phyloP scores from a whole-genome alignment of 768 basidiomycete species.

The Leccinum variicolor region DNA sequence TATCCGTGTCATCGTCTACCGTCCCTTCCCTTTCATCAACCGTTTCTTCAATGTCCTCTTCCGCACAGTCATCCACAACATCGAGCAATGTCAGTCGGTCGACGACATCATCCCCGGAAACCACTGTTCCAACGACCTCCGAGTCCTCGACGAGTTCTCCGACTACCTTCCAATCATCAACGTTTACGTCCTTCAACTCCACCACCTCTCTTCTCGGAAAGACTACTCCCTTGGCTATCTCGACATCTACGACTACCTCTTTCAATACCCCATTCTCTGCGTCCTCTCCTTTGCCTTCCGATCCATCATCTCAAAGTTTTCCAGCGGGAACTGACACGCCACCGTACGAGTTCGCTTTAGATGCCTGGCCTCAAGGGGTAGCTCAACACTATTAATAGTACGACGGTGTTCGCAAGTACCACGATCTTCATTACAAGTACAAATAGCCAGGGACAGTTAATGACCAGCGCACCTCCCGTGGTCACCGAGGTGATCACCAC shows the following conservation, averaged over 20 bases:
- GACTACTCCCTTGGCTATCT: conserved; percentile 13
- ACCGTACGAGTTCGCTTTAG: conserved; percentile 24
- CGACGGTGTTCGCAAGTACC: conserved; percentile 44
- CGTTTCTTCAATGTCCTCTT: conserved; percentile 6
- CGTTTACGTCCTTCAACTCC: conserved; percentile 7
- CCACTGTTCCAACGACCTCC: background rate
- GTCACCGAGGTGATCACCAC: conserved; percentile 57
- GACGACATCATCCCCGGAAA: conserved; percentile 15
- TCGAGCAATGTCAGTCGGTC: conserved; percentile 16
- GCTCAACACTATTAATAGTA: conserved; percentile 36
- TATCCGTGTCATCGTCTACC: conserved; percentile 8
- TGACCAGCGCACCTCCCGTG: conserved; percentile 50
- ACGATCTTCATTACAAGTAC: conserved; percentile 59
- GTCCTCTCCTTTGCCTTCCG: conserved; percentile 3
- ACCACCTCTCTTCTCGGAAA: conserved; percentile 2
- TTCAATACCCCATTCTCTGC: conserved; percentile 4
- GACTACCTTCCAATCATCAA: conserved; percentile 7
- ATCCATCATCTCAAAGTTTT: conserved; percentile 5
- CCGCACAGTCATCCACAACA: conserved; percentile 15
- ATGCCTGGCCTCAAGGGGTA: background rate
- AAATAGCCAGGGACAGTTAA: conserved; percentile 47
- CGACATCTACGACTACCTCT: conserved; percentile 9
- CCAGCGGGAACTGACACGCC: conserved; percentile 11
- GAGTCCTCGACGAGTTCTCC: conserved; percentile 18
- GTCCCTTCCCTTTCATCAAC: conserved; percentile 7